These are phyloP conservation scores for Lachnellula arida DNA, from an alignment of 2,329 filamentous ascomycete species.

Conservation along the genomic window DNA sequence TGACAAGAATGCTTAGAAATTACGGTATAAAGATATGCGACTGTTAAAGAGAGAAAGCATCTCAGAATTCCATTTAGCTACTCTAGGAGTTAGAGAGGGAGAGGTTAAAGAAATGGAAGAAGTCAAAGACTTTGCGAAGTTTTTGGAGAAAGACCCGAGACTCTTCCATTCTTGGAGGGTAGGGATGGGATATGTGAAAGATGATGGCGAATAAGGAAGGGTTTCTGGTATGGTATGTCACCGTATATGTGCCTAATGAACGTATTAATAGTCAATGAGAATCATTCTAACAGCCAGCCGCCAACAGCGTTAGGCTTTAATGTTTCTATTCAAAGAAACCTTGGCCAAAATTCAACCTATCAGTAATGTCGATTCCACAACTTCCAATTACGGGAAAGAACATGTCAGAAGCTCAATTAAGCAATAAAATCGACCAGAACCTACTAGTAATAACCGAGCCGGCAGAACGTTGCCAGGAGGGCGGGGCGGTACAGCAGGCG, in stretches of 20 bases:
- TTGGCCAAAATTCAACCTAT: too few species aligned
- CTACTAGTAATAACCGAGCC: too few species aligned
- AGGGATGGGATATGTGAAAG: constrained; percentile 24
- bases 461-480: neutral
- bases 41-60: constrained; percentile 25
- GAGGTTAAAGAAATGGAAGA: constrained; percentile 20
- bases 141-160: constrained; percentile 16
- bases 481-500: neutral
- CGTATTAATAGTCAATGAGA: too few species aligned
- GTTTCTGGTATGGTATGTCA: neutral
- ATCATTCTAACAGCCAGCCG: too few species aligned
- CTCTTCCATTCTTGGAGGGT: constrained; percentile 27
- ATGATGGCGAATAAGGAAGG: constrained; percentile 3
- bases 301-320: too few species aligned
- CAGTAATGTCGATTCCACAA: too few species aligned
- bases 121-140: constrained; percentile 22
- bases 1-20: constrained; percentile 15
- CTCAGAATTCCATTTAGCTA: constrained; percentile 3
- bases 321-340: too few species aligned
- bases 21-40: constrained; percentile 30
- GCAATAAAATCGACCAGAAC: neutral
- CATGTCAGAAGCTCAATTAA: neutral
- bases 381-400: too few species aligned
- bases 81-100: constrained; percentile 16
- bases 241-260: neutral